Conservation (phyloP, 2,329 filamentous ascomycete species). For the Paraphoma sp. region DNA sequence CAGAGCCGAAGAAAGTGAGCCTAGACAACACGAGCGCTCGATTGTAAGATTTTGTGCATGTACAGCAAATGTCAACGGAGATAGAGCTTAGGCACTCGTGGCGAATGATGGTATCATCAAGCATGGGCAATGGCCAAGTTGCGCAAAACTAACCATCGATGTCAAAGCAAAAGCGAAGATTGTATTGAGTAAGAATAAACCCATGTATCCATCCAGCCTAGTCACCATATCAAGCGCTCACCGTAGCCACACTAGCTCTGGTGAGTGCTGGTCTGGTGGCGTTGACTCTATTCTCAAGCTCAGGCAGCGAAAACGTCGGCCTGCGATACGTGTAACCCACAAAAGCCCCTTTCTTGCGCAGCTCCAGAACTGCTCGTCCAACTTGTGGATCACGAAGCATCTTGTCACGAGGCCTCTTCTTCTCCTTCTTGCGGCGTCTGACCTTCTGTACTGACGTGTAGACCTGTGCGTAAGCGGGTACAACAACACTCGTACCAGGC, state of each 20-base stretch:
- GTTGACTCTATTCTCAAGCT: constrained; percentile 31
- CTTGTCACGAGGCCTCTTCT: constrained; percentile 83
- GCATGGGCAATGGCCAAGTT: no score
- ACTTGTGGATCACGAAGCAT: constrained; percentile 76
- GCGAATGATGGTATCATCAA: no score
- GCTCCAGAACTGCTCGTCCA: constrained; percentile 73
- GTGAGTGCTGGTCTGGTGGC: constrained; percentile 1
- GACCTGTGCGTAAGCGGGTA: constrained; percentile 7
- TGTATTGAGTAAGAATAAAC: not conserved
- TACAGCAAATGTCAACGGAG: no score
- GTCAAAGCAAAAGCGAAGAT: not conserved
- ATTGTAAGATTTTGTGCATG: not conserved
- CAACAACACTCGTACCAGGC: not conserved
- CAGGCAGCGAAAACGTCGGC: constrained; percentile 43
- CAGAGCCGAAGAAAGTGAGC: constrained; percentile 9
- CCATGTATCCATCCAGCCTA: not conserved
- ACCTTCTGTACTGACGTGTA: constrained; percentile 13
- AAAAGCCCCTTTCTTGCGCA: constrained; percentile 84
- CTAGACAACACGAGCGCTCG: not conserved
- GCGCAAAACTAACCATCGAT: no score
- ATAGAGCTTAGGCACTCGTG: no score
- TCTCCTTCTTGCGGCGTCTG: constrained; percentile 67
- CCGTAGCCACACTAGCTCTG: constrained; percentile 9
- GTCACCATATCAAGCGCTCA: constrained; percentile 13
- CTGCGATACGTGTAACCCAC: constrained; percentile 86